phyloP scores from a whole-genome alignment of 225 moss, liverwort and hornwort species.

The Polytrichum formosum region DNA sequence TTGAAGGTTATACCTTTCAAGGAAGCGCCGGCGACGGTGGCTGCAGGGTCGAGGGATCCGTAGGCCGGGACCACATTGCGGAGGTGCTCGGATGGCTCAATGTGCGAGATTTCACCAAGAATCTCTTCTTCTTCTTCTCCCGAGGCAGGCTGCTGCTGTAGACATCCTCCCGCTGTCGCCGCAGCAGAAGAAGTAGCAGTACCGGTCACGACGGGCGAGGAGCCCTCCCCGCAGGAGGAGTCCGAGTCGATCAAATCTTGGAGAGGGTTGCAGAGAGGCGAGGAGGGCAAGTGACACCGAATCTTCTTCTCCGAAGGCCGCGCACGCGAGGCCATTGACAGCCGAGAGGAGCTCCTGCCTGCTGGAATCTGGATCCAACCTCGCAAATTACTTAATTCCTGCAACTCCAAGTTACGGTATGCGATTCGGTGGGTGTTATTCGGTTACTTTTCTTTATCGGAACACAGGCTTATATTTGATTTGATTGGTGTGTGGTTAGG shows the following conservation, averaged over 20 bases:
- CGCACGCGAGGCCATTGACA: conserved; percentile 83
- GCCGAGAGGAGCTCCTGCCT: conserved; percentile 1
- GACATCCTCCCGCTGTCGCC: conserved; percentile 5
- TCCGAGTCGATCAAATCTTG: conserved; percentile 19
- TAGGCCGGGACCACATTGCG: conserved; percentile 32
- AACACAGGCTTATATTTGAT: too few relatives aligned
- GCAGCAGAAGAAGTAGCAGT: conserved; percentile 1
- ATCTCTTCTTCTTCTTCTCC: conserved; percentile 41
- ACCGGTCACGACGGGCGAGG: too few relatives aligned
- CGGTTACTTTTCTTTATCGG: too few relatives aligned
- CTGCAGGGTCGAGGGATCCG: conserved; percentile 46
- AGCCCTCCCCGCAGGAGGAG: conserved; percentile 3
- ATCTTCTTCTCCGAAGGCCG: conserved; percentile 60
- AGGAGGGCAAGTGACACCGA: conserved; percentile 77
- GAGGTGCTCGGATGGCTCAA: conserved; percentile 33
- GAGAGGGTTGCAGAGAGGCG: conserved; percentile 9
- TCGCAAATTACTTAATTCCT: too few relatives aligned
- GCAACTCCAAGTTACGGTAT: too few relatives aligned
- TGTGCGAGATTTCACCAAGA: conserved; percentile 25
- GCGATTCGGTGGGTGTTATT: too few relatives aligned
- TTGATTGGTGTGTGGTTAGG: too few relatives aligned
- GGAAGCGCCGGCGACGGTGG: conserved; percentile 38
- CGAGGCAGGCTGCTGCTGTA: conserved; percentile 33
- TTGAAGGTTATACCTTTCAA: conserved; percentile 30
- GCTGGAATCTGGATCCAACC: too few relatives aligned